phyloP scores from a whole-genome alignment of 2,329 filamentous ascomycete genomes.

The Biscogniauxia mediterranea region DNA sequence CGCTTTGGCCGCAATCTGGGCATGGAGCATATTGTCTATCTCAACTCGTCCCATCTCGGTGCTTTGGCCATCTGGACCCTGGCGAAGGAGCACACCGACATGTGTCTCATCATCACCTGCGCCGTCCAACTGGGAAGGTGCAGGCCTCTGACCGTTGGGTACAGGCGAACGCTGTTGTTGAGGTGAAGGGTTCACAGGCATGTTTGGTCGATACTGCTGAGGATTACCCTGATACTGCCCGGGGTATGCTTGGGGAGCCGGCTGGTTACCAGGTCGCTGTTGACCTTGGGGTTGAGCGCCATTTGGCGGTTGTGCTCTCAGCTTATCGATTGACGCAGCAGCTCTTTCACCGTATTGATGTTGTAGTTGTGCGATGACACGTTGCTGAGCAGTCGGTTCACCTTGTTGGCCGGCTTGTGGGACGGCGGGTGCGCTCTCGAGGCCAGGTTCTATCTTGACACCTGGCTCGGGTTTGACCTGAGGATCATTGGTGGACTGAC shows the following conservation, averaged over 20 bases:
- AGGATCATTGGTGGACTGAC: conserved; percentile 31
- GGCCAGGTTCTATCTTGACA: conserved; percentile 48
- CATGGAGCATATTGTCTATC: conserved; percentile 68
- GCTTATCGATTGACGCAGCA: conserved; percentile 64
- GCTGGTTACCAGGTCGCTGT: conserved; percentile 24
- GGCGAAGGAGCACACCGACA: conserved; percentile 58
- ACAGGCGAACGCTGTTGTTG: conserved; percentile 35
- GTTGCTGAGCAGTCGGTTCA: conserved; percentile 45
- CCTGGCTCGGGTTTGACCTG: conserved; percentile 44
- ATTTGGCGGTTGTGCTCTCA: conserved; percentile 38
- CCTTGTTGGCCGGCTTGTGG: conserved; percentile 35
- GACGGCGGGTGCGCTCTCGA: conserved; percentile 39
- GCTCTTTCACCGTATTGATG: conserved; percentile 62
- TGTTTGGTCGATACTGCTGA: conserved; percentile 31
- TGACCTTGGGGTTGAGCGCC: conserved; percentile 26
- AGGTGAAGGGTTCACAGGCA: conserved; percentile 13
- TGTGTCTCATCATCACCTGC: conserved; percentile 58
- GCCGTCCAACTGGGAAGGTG: conserved; percentile 71
- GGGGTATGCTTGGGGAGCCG: conserved; percentile 24
- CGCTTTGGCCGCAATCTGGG: conserved; percentile 63
- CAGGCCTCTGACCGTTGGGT: conserved; percentile 42
- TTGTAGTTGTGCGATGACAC: conserved; percentile 57
- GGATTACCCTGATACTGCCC: conserved; percentile 27
- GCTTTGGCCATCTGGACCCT: conserved; percentile 52
- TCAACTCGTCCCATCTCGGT: conserved; percentile 58